Evolutionary conservation across 176 grass and related monocot genomes (phyloP).

Genomic region (Eleusine indica): DNA sequence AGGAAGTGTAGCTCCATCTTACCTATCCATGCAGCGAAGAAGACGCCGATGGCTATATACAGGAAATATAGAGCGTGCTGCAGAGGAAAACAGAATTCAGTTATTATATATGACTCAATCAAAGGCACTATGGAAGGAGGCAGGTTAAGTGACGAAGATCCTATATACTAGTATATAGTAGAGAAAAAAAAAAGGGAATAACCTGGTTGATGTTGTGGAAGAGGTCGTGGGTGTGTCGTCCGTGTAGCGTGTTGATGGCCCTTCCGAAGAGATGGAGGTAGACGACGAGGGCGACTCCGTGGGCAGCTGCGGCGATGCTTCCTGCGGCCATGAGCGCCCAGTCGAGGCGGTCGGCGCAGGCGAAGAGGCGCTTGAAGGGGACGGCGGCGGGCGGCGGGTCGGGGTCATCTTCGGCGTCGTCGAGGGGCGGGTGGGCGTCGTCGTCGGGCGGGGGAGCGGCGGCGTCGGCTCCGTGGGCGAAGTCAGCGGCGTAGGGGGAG

Average conservation of each 20-base stretch:
- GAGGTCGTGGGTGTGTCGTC: constrained; percentile 43
- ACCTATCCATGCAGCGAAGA: constrained; percentile 98
- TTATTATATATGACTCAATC: too few relatives aligned
- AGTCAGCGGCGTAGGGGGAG: constrained; percentile 77
- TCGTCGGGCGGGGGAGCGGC: constrained; percentile 50
- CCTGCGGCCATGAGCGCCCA: constrained; percentile 85
- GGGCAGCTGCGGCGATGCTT: constrained; percentile 66
- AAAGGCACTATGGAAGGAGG: too few relatives aligned
- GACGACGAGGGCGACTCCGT: constrained; percentile 90
- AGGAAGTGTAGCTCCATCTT: constrained; percentile 24
- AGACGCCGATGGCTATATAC: constrained; percentile 89
- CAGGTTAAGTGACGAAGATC: neutral
- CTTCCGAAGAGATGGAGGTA: constrained; percentile 95
- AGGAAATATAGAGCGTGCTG: constrained; percentile 92
- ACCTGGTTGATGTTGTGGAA: constrained; percentile 76
- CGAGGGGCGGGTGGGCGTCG: constrained; percentile 43
- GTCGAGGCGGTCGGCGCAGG: constrained; percentile 84
- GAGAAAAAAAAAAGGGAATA: neutral
- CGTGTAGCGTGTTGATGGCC: constrained; percentile 74
- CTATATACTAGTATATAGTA: too few relatives aligned
- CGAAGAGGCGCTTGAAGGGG: constrained; percentile 88
- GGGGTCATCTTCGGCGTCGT: constrained; percentile 66
- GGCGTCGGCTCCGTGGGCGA: constrained; percentile 38
- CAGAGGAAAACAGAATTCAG: neutral
- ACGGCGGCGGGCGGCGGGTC: constrained; percentile 88